A percentile compares a stretch with the other conserved stretches of the same genome.
Evolutionary conservation across 139 green algal genomes (phyloP).

Genomic region (Coccomyxa sp.): DNA sequence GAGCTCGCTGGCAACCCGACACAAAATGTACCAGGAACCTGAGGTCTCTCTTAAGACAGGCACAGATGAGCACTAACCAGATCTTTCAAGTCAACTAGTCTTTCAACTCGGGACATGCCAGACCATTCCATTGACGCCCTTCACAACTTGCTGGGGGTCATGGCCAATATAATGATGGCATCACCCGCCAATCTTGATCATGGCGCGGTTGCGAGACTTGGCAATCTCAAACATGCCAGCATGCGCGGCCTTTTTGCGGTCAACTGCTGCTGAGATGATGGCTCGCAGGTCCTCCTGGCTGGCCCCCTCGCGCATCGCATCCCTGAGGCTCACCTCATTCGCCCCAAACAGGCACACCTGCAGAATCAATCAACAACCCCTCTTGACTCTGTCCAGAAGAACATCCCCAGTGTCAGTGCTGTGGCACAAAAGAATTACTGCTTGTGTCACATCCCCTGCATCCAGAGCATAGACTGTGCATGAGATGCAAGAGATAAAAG

Average conservation of each 20-base stretch:
- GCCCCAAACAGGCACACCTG: conserved; percentile 94
- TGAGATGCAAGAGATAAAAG: neutral
- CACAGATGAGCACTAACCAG: no score
- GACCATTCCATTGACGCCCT: no score
- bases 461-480: neutral
- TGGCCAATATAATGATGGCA: no score
- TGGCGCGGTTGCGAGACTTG: conserved; percentile 79
- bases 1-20: no score
- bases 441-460: neutral
- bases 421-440: neutral
- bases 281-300: conserved; percentile 71
- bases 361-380: neutral
- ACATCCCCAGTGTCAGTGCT: neutral
- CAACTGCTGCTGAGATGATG: conserved; percentile 83
- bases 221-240: conserved; percentile 92
- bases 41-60: no score
- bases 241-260: conserved; percentile 86
- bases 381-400: neutral
- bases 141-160: no score
- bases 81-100: no score
- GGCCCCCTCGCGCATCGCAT: conserved; percentile 86
- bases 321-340: conserved; percentile 85
- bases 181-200: conserved; percentile 96
- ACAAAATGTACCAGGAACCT: no score
- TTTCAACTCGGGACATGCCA: no score